Evolutionary conservation across 2,329 filamentous ascomycete species (phyloP).

Genomic region (Colletotrichum falcatum): DNA sequence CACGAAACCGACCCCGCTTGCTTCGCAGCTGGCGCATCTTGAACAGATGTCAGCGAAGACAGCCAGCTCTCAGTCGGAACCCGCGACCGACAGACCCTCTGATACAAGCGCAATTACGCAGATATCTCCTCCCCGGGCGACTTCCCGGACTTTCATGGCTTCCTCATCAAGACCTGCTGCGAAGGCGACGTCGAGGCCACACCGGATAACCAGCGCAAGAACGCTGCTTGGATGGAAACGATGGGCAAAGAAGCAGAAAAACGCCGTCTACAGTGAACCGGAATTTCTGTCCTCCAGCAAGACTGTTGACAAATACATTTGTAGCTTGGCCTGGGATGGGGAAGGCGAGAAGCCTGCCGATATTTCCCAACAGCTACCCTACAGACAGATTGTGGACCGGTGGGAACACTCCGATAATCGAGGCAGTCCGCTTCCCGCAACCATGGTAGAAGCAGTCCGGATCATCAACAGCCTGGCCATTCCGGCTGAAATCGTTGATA

Average conservation of each 20-base stretch:
- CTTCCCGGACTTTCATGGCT: not conserved
- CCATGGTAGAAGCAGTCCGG: conserved; percentile 11
- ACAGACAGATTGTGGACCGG: not conserved
- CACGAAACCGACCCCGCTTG: not conserved
- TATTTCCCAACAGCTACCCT: not conserved
- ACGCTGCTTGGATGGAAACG: not conserved
- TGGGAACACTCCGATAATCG: not conserved
- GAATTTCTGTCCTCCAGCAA: not conserved
- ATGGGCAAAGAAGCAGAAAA: conserved; percentile 10
- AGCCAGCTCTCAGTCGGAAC: not conserved
- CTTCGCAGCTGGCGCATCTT: not conserved
- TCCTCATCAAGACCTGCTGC: not conserved
- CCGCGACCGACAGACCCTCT: not conserved
- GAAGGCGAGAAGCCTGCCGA: not conserved
- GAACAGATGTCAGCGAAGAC: not conserved
- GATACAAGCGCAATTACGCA: not conserved
- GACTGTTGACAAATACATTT: not conserved
- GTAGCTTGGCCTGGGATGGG: not conserved
- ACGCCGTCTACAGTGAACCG: not conserved
- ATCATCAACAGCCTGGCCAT: conserved; percentile 2
- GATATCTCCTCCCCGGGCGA: not conserved
- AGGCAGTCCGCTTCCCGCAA: not conserved
- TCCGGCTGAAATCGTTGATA: not conserved
- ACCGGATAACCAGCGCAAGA: not conserved
- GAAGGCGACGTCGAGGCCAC: not conserved